These are phyloP conservation scores for Cercospora berteroae DNA, from an alignment of 2,329 filamentous ascomycete genomes.

Conservation along the genomic window DNA sequence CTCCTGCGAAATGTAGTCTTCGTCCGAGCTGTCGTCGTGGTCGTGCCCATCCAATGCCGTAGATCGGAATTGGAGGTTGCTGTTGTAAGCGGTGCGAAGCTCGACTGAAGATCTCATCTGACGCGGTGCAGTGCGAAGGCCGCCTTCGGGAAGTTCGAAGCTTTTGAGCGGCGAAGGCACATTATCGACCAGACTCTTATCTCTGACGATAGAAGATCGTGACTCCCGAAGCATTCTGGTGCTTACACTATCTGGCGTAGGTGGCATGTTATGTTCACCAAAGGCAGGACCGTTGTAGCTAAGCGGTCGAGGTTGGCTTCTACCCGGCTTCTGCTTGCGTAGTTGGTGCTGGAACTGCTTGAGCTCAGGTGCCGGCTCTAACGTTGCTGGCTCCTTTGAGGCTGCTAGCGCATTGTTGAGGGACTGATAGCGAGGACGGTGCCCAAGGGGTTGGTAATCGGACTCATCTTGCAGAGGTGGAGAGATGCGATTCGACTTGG, in stretches of 20 bases:
- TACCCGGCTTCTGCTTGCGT: constrained; percentile 15
- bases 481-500: constrained; percentile 32
- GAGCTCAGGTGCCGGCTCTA: constrained; percentile 8
- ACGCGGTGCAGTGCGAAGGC: constrained; percentile 29
- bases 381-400: constrained; percentile 22
- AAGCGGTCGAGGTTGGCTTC: constrained; percentile 14
- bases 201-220: constrained; percentile 31
- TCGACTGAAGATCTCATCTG: constrained; percentile 36
- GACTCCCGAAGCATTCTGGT: constrained; percentile 37
- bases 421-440: constrained; percentile 6
- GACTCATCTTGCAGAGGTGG: constrained; percentile 21
- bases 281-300: constrained; percentile 29
- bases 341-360: constrained; percentile 9
- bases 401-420: constrained; percentile 15
- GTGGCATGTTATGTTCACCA: constrained; percentile 33
- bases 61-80: constrained; percentile 26
- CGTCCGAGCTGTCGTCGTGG: constrained; percentile 23
- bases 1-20: constrained; percentile 18
- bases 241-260: constrained; percentile 37
- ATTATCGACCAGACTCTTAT: constrained; percentile 27
- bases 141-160: constrained; percentile 25
- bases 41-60: constrained; percentile 15
- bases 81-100: constrained; percentile 29
- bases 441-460: not conserved
- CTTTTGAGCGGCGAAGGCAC: constrained; percentile 27